Evolutionary conservation across 2,329 filamentous ascomycete genomes (phyloP).

Genomic region (Ploettnerulaceae sp.): DNA sequence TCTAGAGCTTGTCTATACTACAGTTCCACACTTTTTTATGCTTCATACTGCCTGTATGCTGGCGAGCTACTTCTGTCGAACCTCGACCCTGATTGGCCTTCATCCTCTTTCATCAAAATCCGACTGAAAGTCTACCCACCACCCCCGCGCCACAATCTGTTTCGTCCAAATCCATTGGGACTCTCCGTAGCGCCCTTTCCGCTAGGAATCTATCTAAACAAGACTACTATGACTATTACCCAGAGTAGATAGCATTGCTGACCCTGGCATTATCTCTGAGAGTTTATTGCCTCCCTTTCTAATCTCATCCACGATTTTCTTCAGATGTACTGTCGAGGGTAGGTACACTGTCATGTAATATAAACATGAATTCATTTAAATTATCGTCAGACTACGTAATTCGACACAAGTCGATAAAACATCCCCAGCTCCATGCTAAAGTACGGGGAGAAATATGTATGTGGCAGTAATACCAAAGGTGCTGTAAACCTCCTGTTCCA

Average conservation of each 20-base stretch:
- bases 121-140: slow-evolving; percentile 3
- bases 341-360: no score
- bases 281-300: no score
- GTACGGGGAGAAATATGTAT: neutral
- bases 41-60: no score
- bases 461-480: neutral
- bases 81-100: neutral
- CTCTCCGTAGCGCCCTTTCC: slow-evolving; percentile 4
- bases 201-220: no score
- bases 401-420: neutral
- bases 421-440: slow-evolving; percentile 8
- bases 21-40: no score
- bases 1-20: no score
- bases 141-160: neutral
- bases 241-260: no score
- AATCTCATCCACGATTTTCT: no score
- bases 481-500: neutral
- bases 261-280: no score
- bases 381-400: neutral
- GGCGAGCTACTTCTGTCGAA: no score
- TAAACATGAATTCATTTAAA: slow-evolving; percentile 3
- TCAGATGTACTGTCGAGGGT: no score
- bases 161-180: slow-evolving; percentile 7
- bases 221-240: no score
- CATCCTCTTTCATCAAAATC: slow-evolving; percentile 5